Evolutionary conservation across 1,284 basidiomycete genomes (phyloP).

Genomic region (Kwoniella shivajii): DNA sequence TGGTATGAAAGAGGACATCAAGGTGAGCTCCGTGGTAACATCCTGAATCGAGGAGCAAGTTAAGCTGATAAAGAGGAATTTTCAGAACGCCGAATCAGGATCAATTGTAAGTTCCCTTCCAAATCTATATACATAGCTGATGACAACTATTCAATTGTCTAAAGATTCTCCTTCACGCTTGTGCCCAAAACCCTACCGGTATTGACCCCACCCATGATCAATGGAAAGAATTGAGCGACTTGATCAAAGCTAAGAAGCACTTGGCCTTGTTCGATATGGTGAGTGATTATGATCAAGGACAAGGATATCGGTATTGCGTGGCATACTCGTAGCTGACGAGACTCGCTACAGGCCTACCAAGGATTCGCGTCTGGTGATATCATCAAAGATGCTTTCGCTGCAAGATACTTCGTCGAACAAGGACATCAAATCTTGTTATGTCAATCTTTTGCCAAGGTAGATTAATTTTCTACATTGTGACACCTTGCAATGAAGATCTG

Average conservation of each 20-base stretch:
- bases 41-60: background rate
- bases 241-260: slow-evolving; percentile 67
- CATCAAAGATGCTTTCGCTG: slow-evolving; percentile 87
- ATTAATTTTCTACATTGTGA: slow-evolving; percentile 5
- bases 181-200: slow-evolving; percentile 92
- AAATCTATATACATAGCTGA: background rate
- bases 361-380: slow-evolving; percentile 91
- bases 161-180: slow-evolving; percentile 60
- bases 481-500: background rate
- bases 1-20: slow-evolving; percentile 83
- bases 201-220: slow-evolving; percentile 92
- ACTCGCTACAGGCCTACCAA: slow-evolving; percentile 76
- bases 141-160: background rate
- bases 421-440: slow-evolving; percentile 83
- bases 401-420: slow-evolving; percentile 88
- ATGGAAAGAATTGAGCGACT: slow-evolving; percentile 87
- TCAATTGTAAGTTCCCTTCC: slow-evolving; percentile 49
- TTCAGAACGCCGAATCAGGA: slow-evolving; percentile 54
- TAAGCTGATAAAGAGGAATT: background rate
- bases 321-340: too few species aligned
- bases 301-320: too few species aligned
- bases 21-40: slow-evolving; percentile 56
- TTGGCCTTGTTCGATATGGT: slow-evolving; percentile 64
- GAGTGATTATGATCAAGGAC: slow-evolving; percentile 38
- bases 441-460: slow-evolving; percentile 91